A percentile compares a stretch with the other conserved stretches of the same genome.
These are phyloP conservation scores for Themeda triandra DNA, from an alignment of 176 grass and related monocot species.

Conservation along the genomic window DNA sequence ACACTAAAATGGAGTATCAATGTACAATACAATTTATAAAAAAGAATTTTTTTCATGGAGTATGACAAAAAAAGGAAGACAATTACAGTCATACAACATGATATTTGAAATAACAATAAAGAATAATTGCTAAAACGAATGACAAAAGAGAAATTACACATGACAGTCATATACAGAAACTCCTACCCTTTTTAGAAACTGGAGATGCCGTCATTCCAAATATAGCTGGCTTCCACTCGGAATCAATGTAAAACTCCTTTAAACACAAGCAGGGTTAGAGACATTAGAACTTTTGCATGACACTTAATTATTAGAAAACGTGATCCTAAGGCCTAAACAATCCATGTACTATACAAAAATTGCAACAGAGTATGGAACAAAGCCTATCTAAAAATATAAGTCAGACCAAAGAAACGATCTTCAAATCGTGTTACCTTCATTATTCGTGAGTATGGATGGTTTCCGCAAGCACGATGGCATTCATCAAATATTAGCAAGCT, in stretches of 20 bases:
- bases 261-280: background rate
- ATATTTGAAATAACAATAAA: background rate
- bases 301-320: background rate
- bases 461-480: slow-evolving; percentile 64
- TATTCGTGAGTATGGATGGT: slow-evolving; percentile 65
- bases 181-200: slow-evolving; percentile 47
- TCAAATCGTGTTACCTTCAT: slow-evolving; percentile 42
- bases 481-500: slow-evolving; percentile 65
- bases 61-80: background rate
- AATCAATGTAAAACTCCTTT: slow-evolving; percentile 59
- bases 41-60: background rate
- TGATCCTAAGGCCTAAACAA: slow-evolving; percentile 9
- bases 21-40: background rate
- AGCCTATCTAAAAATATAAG: slow-evolving; percentile 2
- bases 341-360: background rate
- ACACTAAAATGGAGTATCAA: background rate
- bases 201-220: slow-evolving; percentile 68
- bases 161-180: background rate
- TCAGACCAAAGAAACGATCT: slow-evolving; percentile 1
- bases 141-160: background rate
- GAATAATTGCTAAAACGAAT: background rate
- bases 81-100: background rate
- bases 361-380: background rate
- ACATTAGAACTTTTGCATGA: slow-evolving; percentile 10
- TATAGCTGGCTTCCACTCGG: slow-evolving; percentile 45